A percentile compares a stretch with the other conserved stretches of the same genome.
Evolutionary conservation across 768 basidiomycete species (phyloP).

Genomic region (Naganishia randhawae): DNA sequence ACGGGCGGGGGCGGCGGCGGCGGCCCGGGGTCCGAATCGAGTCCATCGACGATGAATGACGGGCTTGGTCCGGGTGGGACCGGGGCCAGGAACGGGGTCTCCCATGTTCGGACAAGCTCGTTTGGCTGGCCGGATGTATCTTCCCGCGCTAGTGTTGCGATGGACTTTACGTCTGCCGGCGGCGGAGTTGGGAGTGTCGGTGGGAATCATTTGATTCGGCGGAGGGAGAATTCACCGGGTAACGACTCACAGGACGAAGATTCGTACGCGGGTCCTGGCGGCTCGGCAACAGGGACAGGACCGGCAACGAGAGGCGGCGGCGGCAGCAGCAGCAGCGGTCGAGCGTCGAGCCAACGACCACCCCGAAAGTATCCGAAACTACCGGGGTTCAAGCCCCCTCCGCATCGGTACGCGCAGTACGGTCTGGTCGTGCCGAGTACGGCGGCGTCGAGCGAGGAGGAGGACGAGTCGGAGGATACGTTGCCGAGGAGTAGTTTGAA

Average conservation of each 20-base stretch:
- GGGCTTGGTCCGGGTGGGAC: neutral
- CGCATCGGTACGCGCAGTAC: constrained; percentile 85
- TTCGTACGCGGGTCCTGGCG: constrained; percentile 14
- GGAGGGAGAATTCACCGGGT: constrained; percentile 11
- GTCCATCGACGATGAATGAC: constrained; percentile 19
- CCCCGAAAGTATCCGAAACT: constrained; percentile 69
- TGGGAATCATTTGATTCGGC: constrained; percentile 1
- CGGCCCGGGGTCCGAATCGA: neutral
- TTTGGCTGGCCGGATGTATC: constrained; percentile 13
- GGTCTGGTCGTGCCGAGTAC: constrained; percentile 61
- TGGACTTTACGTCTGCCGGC: neutral
- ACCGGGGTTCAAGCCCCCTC: constrained; percentile 89
- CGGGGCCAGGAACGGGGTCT: neutral
- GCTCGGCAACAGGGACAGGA: neutral
- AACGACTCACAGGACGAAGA: constrained; percentile 24
- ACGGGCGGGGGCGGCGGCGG: neutral
- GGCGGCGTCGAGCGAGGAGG: constrained; percentile 75
- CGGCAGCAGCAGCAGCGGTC: no score
- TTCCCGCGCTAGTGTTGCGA: neutral
- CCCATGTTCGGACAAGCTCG: constrained; percentile 15
- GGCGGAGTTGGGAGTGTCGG: neutral
- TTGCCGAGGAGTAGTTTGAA: constrained; percentile 76
- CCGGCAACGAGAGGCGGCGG: constrained; percentile 32
- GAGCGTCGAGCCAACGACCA: no score
- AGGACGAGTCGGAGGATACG: constrained; percentile 83